Conservation (phyloP, 139 green algal species). For the Chlorella vulgaris region DNA sequence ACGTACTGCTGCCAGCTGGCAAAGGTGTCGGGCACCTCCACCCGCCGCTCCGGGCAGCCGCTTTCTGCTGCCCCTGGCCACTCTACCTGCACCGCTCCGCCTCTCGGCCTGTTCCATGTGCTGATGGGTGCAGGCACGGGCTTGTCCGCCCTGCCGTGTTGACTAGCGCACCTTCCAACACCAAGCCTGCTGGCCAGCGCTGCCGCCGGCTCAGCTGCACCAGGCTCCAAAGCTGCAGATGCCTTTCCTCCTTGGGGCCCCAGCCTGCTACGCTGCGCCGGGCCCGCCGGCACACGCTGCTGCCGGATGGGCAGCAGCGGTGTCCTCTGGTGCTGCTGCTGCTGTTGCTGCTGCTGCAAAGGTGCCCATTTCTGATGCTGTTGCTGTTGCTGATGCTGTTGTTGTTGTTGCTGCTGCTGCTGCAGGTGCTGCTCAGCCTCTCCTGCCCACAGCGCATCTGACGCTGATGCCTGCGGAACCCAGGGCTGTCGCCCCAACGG, state of each 20-base stretch:
- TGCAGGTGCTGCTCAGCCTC: too few relatives aligned
- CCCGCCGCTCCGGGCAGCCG: constrained; percentile 7
- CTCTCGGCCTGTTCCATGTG: constrained; percentile 11
- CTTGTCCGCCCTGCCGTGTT: background rate
- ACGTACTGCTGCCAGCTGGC: constrained; percentile 36
- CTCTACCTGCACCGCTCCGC: constrained; percentile 6
- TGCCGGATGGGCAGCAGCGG: constrained; percentile 2
- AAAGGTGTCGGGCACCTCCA: constrained; percentile 52
- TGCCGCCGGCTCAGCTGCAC: background rate
- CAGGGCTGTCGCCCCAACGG: too few relatives aligned
- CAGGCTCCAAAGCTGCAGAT: background rate
- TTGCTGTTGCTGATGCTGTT: too few relatives aligned
- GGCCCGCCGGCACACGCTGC: background rate
- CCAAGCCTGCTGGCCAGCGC: background rate
- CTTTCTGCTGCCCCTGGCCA: constrained; percentile 16
- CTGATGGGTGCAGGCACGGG: background rate
- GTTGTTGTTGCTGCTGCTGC: too few relatives aligned
- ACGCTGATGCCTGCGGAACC: too few relatives aligned
- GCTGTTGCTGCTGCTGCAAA: constrained; percentile 11
- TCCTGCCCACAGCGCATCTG: too few relatives aligned
- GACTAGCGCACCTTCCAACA: background rate
- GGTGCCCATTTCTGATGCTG: too few relatives aligned
- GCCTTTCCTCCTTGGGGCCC: background rate
- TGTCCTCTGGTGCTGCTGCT: background rate
- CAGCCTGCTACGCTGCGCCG: background rate